Base-by-base conservation (phyloP, 163 green algal species). In the Chlorella variabilis region DNA sequence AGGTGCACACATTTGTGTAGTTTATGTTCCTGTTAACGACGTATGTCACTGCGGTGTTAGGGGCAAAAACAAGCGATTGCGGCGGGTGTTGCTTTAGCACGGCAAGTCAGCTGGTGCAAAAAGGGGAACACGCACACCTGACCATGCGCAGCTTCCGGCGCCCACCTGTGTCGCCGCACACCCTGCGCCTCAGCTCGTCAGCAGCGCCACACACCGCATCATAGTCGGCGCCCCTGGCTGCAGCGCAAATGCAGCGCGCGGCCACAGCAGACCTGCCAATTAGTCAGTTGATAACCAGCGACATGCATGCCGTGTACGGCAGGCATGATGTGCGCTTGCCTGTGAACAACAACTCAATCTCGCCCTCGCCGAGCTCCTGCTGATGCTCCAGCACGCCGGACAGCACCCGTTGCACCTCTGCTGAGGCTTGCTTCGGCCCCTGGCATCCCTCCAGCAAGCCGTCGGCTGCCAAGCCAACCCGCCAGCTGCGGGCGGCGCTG, bases 11-110 rank as follows among this genome's bases (percentile, higher is more conserved):
- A 63, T 98, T 97, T 31, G 93, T 97, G 92, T 98, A 97, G 86
- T 98, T 98, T 81, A 98, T 97, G 91, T 98, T 98, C 25, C 93
- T 88, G 78, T 96, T 96, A 21, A 93, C 83, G 18, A 88, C 82
- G 48, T 87, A 93, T 3, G 84, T 84, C 8, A 71, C 74, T 63
- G 65, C 67, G 20, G 59, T n/a, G 54, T 63, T 15, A 63, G 59
- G 59, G 68, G 77, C n/a, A n/a, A n/a, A n/a, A n/a, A n/a, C n/a
- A n/a, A 38, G 63, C 33, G 69, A 68, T 36, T 18, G 27, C 59
- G 33, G 29, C 13, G 29, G 6, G 18, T 6, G 7, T 29, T 9
- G 54, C 20, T 9, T n/a, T 62, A 54, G 11, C 11, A 11, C 11
- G 15, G 45, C 45, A 11, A 11, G 45, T 15, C 45, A 54, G 54